A percentile compares a stretch with the other conserved stretches of the same genome.
These are phyloP conservation scores for Calonectria henricotiae DNA, from an alignment of 2,329 filamentous ascomycete genomes.

Conservation along the genomic window DNA sequence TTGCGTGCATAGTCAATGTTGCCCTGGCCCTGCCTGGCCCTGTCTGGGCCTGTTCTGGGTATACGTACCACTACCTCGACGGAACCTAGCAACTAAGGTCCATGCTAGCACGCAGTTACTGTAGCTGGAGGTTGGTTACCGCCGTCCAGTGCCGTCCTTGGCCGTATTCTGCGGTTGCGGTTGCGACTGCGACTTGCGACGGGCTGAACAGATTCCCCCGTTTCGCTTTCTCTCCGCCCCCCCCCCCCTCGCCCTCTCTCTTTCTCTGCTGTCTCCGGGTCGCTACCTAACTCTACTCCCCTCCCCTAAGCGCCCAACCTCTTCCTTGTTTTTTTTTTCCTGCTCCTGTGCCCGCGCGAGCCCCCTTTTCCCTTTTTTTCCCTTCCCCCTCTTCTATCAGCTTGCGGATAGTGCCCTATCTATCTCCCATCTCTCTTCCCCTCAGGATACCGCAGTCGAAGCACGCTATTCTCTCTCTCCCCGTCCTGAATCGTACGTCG, in stretches of 20 bases:
- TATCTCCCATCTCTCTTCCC: conserved; percentile 25
- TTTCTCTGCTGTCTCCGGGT: conserved; percentile 29
- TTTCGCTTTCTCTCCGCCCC: conserved; percentile 36
- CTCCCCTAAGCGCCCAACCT: conserved; percentile 48
- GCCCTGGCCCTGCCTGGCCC: background rate
- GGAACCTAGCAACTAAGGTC: conserved; percentile 26
- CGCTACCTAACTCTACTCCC: conserved; percentile 30
- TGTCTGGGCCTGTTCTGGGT: background rate
- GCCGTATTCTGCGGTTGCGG: conserved; percentile 39
- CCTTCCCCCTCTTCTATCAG: conserved; percentile 28
- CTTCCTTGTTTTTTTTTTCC: conserved; percentile 44
- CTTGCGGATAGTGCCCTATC: conserved; percentile 33
- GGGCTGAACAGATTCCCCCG: conserved; percentile 37
- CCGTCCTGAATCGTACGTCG: conserved; percentile 33
- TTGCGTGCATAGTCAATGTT: conserved; percentile 14
- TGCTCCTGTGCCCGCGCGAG: conserved; percentile 6
- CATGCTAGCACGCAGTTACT: conserved; percentile 24
- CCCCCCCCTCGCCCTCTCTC: conserved; percentile 26
- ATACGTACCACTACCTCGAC: conserved; percentile 25
- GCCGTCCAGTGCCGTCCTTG: conserved; percentile 20
- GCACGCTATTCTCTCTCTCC: conserved; percentile 16
- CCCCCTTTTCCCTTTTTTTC: conserved; percentile 21
- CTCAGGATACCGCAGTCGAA: conserved; percentile 7
- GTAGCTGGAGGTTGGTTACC: conserved; percentile 16
- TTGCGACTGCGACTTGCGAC: conserved; percentile 52